A percentile compares a stretch with the other conserved stretches of the same genome.
These are phyloP conservation scores for Hirsutella minnesotensis DNA, from an alignment of 2,329 filamentous ascomycete species.

Conservation along the genomic window DNA sequence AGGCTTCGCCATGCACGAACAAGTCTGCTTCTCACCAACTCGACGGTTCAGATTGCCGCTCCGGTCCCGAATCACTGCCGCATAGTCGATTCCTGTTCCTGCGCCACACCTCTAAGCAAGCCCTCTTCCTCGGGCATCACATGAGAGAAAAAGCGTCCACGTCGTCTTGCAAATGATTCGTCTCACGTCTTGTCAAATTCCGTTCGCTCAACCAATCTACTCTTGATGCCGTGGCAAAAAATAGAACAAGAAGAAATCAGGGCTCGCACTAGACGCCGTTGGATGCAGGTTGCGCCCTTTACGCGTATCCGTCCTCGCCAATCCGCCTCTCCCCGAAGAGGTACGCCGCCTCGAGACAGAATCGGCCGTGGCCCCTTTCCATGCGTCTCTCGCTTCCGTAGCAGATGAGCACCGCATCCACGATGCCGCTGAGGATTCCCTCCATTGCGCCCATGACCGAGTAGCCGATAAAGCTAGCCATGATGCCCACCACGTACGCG, in stretches of 20 bases:
- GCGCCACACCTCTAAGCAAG: no score
- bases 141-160: no score
- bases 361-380: slow-evolving; percentile 56
- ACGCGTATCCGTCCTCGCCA: slow-evolving; percentile 7
- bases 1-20: no score
- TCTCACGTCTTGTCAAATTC: not conserved
- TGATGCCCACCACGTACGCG: slow-evolving; percentile 84
- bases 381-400: slow-evolving; percentile 81
- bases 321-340: slow-evolving; percentile 61
- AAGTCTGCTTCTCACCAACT: no score
- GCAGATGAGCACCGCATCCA: slow-evolving; percentile 83
- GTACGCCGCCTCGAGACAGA: slow-evolving; percentile 84
- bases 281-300: not conserved
- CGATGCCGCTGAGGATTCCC: slow-evolving; percentile 72
- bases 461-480: slow-evolving; percentile 92
- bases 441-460: slow-evolving; percentile 86
- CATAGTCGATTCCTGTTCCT: no score
- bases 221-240: not conserved
- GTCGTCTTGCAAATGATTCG: no score
- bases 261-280: not conserved
- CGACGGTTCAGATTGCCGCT: not conserved
- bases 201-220: slow-evolving; percentile 2
- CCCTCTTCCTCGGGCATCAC: no score
- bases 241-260: not conserved
- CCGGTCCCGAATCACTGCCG: not conserved